phyloP scores from a whole-genome alignment of 495 filamentous ascomycete species.

The Penicillium coprophilum region DNA sequence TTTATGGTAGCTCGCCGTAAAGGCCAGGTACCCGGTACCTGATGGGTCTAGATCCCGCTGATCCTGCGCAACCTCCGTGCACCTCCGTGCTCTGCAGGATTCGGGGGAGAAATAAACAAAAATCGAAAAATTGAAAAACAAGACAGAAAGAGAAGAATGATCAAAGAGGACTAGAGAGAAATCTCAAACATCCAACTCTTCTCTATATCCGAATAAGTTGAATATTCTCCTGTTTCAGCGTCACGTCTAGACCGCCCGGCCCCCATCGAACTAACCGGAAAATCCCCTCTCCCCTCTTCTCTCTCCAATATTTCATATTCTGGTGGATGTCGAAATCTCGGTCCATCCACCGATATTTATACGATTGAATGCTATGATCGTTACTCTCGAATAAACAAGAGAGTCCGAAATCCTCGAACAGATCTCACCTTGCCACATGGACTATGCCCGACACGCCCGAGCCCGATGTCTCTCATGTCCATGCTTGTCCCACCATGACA shows the following conservation, averaged over 20 bases:
- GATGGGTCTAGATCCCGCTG: slow-evolving; percentile 30
- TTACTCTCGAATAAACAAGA: slow-evolving; percentile 22
- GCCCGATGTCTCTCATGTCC: slow-evolving; percentile 37
- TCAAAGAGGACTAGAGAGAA: slow-evolving; percentile 1
- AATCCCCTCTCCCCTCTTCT: slow-evolving; percentile 28
- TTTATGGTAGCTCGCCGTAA: no score
- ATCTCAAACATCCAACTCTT: background rate
- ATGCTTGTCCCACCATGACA: slow-evolving; percentile 30
- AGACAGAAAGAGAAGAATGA: slow-evolving; percentile 9
- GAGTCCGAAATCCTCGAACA: slow-evolving; percentile 3
- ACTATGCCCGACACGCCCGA: slow-evolving; percentile 43
- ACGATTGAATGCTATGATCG: slow-evolving; percentile 31
- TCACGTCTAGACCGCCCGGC: slow-evolving; percentile 33
- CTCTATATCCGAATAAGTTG: background rate
- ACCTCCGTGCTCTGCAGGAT: slow-evolving; percentile 7
- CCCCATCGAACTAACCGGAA: slow-evolving; percentile 24
- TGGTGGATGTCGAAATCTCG: slow-evolving; percentile 13
- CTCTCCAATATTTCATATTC: background rate
- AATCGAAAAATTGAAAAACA: no score
- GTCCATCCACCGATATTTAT: slow-evolving; percentile 9
- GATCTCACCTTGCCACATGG: slow-evolving; percentile 22
- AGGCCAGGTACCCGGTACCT: slow-evolving; percentile 6
- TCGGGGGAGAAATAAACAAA: slow-evolving; percentile 6
- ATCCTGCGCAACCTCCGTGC: slow-evolving; percentile 21
- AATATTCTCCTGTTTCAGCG: slow-evolving; percentile 27